Percentiles rank a stretch among this genome's conserved stretches.
phyloP scores from a whole-genome alignment of 2,329 filamentous ascomycete genomes.

The Botrytis galanthina region DNA sequence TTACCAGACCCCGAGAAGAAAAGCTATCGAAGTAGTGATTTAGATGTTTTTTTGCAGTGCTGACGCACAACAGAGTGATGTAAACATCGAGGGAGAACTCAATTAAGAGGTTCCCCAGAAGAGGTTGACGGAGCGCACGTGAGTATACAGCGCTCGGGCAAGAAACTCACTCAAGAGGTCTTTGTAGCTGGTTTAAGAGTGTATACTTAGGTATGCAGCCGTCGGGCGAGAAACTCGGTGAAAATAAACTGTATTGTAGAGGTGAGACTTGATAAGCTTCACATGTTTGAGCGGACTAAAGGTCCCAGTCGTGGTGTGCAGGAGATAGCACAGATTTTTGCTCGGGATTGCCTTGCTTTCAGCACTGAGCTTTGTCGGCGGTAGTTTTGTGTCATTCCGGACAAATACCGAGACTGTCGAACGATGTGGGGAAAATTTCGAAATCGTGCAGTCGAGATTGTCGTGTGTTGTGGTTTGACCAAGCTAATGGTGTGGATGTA shows the following conservation, averaged over 20 bases:
- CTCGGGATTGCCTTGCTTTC: not conserved
- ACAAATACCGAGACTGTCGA: not conserved
- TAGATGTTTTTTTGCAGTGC: not conserved
- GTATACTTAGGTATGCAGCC: not conserved
- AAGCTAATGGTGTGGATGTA: not conserved
- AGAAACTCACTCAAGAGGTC: not conserved
- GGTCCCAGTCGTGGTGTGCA: not conserved
- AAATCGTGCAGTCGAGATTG: not conserved
- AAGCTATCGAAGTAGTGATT: not conserved
- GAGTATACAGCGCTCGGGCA: not conserved
- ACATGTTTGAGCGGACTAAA: not conserved
- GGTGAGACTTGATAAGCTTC: not conserved
- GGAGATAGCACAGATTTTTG: not conserved
- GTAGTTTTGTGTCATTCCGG: conserved; percentile 11
- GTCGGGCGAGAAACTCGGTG: not conserved
- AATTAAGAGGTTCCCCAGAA: not conserved
- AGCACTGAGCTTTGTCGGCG: not conserved
- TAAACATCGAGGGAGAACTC: not conserved
- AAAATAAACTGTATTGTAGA: not conserved
- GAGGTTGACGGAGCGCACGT: not conserved
- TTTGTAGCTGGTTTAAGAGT: not conserved
- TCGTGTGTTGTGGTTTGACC: not conserved
- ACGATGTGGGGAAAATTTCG: not conserved
- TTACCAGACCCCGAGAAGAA: not conserved
- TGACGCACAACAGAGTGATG: not conserved